Evolutionary conservation across 2,329 filamentous ascomycete genomes (phyloP).

Genomic region (Emericellopsis cladophorae): DNA sequence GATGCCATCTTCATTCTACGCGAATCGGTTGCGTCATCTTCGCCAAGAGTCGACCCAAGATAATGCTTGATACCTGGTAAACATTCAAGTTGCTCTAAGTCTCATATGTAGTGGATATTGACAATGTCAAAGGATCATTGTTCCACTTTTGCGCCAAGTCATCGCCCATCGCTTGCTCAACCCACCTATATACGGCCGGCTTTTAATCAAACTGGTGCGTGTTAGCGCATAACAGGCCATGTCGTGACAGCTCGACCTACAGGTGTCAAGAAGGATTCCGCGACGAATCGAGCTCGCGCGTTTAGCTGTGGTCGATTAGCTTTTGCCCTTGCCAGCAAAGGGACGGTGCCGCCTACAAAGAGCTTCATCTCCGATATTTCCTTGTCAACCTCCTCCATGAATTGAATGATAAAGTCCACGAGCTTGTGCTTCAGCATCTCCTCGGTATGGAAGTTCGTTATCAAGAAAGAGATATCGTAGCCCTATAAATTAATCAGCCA

Average conservation of each 20-base stretch:
- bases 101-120: not conserved
- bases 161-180: not conserved
- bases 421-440: slow-evolving; percentile 98
- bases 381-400: slow-evolving; percentile 99
- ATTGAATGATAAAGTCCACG: slow-evolving; percentile 97
- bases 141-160: not conserved
- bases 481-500: slow-evolving; percentile 41
- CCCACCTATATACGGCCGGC: not conserved
- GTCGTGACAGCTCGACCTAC: slow-evolving; percentile 31
- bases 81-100: not conserved
- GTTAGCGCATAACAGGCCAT: slow-evolving; percentile 4
- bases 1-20: no score
- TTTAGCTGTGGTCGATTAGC: slow-evolving; percentile 53
- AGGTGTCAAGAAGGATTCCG: slow-evolving; percentile 94
- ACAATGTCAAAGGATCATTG: not conserved
- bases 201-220: slow-evolving; percentile 19
- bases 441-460: slow-evolving; percentile 98
- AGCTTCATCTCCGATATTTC: slow-evolving; percentile 99
- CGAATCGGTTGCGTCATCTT: no score
- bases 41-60: no score
- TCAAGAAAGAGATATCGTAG: slow-evolving; percentile 97
- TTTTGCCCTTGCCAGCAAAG: slow-evolving; percentile 5
- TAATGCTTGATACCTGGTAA: not conserved
- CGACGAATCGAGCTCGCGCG: slow-evolving; percentile 90
- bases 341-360: slow-evolving; percentile 55